Conservation (phyloP, 306 rosid species). For the Vigna nakashimae region DNA sequence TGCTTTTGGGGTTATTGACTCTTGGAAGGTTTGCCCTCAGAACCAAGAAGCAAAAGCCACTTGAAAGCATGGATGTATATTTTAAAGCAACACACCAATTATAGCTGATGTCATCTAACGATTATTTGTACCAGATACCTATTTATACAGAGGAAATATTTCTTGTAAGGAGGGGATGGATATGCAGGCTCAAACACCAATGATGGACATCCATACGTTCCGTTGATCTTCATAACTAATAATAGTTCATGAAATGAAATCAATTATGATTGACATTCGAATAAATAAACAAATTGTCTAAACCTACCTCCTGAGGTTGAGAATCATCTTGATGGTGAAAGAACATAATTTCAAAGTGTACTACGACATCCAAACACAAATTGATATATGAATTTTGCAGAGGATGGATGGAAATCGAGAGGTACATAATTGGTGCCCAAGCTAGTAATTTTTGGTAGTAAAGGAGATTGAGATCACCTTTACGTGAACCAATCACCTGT, state of each 20-base stretch:
- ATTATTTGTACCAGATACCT: constrained; percentile 13
- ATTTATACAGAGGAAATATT: constrained; percentile 6
- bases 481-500: too few relatives aligned
- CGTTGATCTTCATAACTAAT: constrained; percentile 1
- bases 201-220: constrained; percentile 8
- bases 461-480: not conserved
- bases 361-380: not conserved
- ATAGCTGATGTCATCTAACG: constrained; percentile 14
- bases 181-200: not conserved
- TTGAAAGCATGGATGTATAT: constrained; percentile 30
- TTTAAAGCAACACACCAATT: constrained; percentile 21
- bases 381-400: not conserved
- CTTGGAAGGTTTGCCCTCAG: constrained; percentile 48
- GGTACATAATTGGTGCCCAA: not conserved
- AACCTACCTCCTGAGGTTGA: not conserved
- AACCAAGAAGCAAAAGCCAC: constrained; percentile 26
- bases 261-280: not conserved
- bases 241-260: not conserved
- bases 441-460: not conserved
- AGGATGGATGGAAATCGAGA: not conserved
- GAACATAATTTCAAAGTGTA: too few relatives aligned
- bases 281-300: constrained; percentile 12
- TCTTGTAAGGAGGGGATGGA: not conserved
- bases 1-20: constrained; percentile 77
- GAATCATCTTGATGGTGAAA: too few relatives aligned